phyloP scores from a whole-genome alignment of 2,329 filamentous ascomycete species.

The Claviceps paspali region DNA sequence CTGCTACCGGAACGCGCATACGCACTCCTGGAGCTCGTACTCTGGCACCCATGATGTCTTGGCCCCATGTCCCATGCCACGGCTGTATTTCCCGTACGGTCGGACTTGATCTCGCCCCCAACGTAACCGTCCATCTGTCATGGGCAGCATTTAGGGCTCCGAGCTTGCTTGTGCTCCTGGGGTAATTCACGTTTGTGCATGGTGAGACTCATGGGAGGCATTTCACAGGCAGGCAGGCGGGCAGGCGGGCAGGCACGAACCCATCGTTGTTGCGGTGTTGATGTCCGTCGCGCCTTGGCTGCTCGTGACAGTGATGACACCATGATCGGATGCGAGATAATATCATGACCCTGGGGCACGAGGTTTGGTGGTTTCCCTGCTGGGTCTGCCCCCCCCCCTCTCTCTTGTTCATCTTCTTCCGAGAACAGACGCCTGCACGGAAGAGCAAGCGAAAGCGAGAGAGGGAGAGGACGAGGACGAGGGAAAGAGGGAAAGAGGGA shows the following conservation, averaged over 20 bases:
- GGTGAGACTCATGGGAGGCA: background rate
- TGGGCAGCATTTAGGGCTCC: conserved; percentile 10
- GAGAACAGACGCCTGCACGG: conserved; percentile 31
- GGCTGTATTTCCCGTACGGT: conserved; percentile 8
- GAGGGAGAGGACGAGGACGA: no score
- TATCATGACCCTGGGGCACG: background rate
- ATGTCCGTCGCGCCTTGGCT: background rate
- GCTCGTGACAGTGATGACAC: conserved; percentile 3
- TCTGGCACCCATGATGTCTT: conserved; percentile 7
- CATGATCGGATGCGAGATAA: background rate
- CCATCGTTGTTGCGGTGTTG: background rate
- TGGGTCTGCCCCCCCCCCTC: background rate
- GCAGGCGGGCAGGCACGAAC: background rate
- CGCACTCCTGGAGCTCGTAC: conserved; percentile 5
- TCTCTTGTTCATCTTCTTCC: conserved; percentile 26
- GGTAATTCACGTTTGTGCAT: conserved; percentile 2
- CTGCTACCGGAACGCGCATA: background rate
- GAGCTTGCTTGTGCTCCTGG: conserved; percentile 10
- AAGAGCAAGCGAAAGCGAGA: no score
- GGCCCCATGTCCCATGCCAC: conserved; percentile 7
- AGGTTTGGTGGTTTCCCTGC: background rate
- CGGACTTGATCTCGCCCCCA: conserved; percentile 11
- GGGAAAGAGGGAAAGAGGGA: no score
- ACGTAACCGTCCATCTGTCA: conserved; percentile 11
- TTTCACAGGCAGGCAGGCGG: background rate